Conservation (phyloP, 208 protist genomes). For the Naegleria fowleri region DNA sequence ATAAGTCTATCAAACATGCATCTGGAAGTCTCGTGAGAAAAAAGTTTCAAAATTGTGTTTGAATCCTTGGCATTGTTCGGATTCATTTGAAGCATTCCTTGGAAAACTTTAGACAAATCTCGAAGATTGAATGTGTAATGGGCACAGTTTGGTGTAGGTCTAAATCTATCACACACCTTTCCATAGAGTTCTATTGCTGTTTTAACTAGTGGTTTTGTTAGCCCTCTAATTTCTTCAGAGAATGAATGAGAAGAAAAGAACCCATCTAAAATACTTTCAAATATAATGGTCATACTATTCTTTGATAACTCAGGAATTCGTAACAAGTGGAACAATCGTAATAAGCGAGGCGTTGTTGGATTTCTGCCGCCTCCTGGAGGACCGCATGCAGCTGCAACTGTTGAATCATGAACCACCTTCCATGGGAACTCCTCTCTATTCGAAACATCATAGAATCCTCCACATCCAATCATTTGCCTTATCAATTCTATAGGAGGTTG, state of each 20-base stretch:
- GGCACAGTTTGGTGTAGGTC: constrained; percentile 87
- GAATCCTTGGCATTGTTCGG: constrained; percentile 66
- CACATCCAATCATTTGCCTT: constrained; percentile 88
- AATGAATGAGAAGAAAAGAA: constrained; percentile 79
- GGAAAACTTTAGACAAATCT: constrained; percentile 92
- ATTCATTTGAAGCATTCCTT: constrained; percentile 80
- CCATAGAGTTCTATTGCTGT: constrained; percentile 83
- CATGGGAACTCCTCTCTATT: constrained; percentile 78
- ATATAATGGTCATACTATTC: constrained; percentile 87
- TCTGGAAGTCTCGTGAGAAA: constrained; percentile 88
- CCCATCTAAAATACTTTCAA: constrained; percentile 77
- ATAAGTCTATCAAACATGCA: constrained; percentile 96
- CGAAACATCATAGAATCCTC: constrained; percentile 89
- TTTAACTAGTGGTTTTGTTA: constrained; percentile 64
- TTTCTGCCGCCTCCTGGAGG: constrained; percentile 91
- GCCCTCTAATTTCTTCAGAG: constrained; percentile 59
- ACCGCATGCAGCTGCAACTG: constrained; percentile 85
- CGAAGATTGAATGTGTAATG: constrained; percentile 98
- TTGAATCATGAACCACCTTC: constrained; percentile 87
- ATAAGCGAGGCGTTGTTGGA: constrained; percentile 78
- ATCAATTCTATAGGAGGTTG: constrained; percentile 95
- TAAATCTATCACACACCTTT: constrained; percentile 71
- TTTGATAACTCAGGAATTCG: constrained; percentile 82
- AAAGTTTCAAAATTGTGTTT: constrained; percentile 69
- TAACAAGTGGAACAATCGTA: constrained; percentile 86